Percentiles rank a stretch among this genome's conserved stretches.
Evolutionary conservation across 768 basidiomycete species (phyloP).

Genomic region (Kwoniella dejecticola): DNA sequence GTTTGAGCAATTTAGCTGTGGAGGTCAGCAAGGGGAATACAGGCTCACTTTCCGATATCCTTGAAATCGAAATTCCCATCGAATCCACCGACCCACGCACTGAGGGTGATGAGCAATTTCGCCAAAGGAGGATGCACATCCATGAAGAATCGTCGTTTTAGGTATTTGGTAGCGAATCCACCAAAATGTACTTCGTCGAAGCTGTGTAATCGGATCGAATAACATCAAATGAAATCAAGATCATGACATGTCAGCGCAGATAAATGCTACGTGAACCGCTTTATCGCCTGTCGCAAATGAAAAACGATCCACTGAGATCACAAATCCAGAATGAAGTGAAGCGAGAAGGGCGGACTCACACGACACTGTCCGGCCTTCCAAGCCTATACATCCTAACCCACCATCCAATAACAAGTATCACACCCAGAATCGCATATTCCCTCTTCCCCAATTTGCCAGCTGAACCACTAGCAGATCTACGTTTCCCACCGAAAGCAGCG

Average conservation of each 20-base stretch:
- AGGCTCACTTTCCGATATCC: slow-evolving; percentile 90
- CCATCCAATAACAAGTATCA: slow-evolving; percentile 62
- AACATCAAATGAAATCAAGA: too few relatives aligned
- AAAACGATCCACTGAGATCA: too few relatives aligned
- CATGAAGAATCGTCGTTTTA: slow-evolving; percentile 71
- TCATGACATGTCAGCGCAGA: too few relatives aligned
- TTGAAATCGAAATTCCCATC: slow-evolving; percentile 95
- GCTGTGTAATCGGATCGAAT: slow-evolving; percentile 58
- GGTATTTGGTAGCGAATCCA: slow-evolving; percentile 91
- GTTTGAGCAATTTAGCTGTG: background rate
- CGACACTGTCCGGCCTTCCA: slow-evolving; percentile 84
- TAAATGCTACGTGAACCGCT: too few relatives aligned
- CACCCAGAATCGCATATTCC: slow-evolving; percentile 38
- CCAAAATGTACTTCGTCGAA: slow-evolving; percentile 99
- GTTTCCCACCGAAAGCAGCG: slow-evolving; percentile 29
- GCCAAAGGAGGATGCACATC: slow-evolving; percentile 98
- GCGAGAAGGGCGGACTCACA: too few relatives aligned
- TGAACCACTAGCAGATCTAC: slow-evolving; percentile 12
- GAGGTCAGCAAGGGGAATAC: too few relatives aligned
- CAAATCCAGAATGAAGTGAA: too few relatives aligned
- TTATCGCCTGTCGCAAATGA: too few relatives aligned
- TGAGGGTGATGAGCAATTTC: slow-evolving; percentile 90
- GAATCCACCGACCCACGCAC: slow-evolving; percentile 82
- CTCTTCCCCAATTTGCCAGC: slow-evolving; percentile 33
- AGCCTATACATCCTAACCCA: slow-evolving; percentile 85